These are phyloP conservation scores for Alternaria triticina DNA, from an alignment of 2,329 filamentous ascomycete species.

Conservation along the genomic window DNA sequence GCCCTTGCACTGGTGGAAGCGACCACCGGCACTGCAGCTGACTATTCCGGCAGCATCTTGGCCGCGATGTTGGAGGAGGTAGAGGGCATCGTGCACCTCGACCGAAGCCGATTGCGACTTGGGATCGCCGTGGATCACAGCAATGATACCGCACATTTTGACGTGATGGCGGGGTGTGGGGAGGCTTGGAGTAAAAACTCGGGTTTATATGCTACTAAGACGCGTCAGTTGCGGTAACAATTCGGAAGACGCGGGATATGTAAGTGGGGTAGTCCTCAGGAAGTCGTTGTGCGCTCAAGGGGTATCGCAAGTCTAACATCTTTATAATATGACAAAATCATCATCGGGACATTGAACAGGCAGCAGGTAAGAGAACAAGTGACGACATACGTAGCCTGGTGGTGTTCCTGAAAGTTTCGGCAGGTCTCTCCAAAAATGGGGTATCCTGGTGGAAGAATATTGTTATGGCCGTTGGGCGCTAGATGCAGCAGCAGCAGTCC, in stretches of 20 bases:
- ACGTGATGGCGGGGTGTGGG: not conserved
- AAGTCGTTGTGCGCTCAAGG: slow-evolving; percentile 47
- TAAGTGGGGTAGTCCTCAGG: slow-evolving; percentile 37
- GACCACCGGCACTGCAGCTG: slow-evolving; percentile 74
- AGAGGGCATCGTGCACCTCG: slow-evolving; percentile 53
- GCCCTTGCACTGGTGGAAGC: slow-evolving; percentile 88
- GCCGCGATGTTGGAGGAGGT: slow-evolving; percentile 64
- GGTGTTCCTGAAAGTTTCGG: slow-evolving; percentile 5
- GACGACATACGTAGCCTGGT: slow-evolving; percentile 22
- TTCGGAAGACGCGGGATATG: slow-evolving; percentile 18
- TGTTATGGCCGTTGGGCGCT: slow-evolving; percentile 20
- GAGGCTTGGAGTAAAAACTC: not conserved
- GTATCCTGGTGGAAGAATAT: not conserved
- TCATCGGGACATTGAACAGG: slow-evolving; percentile 29
- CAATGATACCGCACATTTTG: slow-evolving; percentile 60
- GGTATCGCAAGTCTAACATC: slow-evolving; percentile 51
- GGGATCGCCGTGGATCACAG: slow-evolving; percentile 55
- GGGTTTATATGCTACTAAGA: slow-evolving; percentile 13
- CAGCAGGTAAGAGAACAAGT: not conserved
- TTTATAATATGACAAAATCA: slow-evolving; percentile 46
- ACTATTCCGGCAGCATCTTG: slow-evolving; percentile 91
- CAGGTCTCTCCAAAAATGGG: slow-evolving; percentile 4
- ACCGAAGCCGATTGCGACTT: slow-evolving; percentile 49
- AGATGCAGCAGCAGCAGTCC: slow-evolving; percentile 11
- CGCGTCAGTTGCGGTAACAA: slow-evolving; percentile 29